These are phyloP conservation scores for Trichoderma asperellum DNA, from an alignment of 2,329 filamentous ascomycete genomes.

Conservation along the genomic window DNA sequence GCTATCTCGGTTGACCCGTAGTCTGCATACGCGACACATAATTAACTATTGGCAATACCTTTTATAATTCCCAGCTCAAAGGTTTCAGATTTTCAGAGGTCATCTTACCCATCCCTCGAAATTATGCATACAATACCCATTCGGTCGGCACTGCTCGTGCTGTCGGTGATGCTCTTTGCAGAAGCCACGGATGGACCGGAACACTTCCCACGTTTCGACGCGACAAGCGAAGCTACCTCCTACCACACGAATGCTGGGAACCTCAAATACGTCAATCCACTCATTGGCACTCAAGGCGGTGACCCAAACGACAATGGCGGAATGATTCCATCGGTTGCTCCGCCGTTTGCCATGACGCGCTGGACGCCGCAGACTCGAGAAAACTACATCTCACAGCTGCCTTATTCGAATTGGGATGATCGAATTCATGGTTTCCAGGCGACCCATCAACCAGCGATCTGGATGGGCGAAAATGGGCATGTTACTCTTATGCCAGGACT, in stretches of 20 bases:
- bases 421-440: slow-evolving; percentile 54
- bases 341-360: slow-evolving; percentile 53
- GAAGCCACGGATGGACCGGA: not conserved
- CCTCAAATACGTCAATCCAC: slow-evolving; percentile 41
- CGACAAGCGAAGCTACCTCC: not conserved
- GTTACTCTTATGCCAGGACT: slow-evolving; percentile 48
- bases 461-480: slow-evolving; percentile 56
- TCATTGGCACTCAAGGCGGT: slow-evolving; percentile 41
- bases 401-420: slow-evolving; percentile 49
- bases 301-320: slow-evolving; percentile 43
- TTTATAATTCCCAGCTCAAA: not conserved
- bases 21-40: too few relatives aligned
- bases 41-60: not conserved
- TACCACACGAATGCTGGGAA: slow-evolving; percentile 41
- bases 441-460: slow-evolving; percentile 56
- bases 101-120: not conserved
- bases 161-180: not conserved
- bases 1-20: not conserved
- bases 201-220: not conserved
- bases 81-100: not conserved
- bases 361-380: slow-evolving; percentile 54
- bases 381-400: slow-evolving; percentile 55
- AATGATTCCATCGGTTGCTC: slow-evolving; percentile 45
- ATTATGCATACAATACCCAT: not conserved
- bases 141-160: not conserved